Percentiles rank a stretch among this genome's conserved stretches.
Evolutionary conservation across 306 rosid genomes (phyloP).

Genomic region (Neltuma alba): DNA sequence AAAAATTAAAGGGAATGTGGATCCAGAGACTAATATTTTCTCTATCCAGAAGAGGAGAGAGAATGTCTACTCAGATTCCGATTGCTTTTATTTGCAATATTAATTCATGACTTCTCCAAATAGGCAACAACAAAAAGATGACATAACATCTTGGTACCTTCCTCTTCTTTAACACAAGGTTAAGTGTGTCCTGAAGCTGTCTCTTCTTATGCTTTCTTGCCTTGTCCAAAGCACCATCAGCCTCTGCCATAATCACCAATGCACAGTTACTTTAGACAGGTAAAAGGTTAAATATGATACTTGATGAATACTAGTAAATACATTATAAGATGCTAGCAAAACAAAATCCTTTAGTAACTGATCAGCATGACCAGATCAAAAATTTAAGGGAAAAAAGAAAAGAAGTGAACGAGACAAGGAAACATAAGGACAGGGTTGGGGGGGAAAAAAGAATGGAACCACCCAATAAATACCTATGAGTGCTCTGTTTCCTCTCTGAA

Average conservation of each 20-base stretch:
- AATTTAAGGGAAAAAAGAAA: not conserved
- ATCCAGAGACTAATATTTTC: not conserved
- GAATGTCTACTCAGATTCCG: slow-evolving; percentile 29
- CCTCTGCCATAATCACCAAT: slow-evolving; percentile 66
- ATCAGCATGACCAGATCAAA: not conserved
- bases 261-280: slow-evolving; percentile 28
- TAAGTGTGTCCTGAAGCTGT: slow-evolving; percentile 92
- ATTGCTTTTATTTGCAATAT: slow-evolving; percentile 3
- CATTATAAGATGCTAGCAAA: not conserved
- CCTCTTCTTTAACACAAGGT: slow-evolving; percentile 89
- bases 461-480: not conserved
- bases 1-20: slow-evolving; percentile 18
- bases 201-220: slow-evolving; percentile 99
- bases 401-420: not conserved
- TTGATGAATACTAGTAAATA: slow-evolving; percentile 18
- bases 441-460: slow-evolving; percentile 10
- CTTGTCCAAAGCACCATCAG: slow-evolving; percentile 98
- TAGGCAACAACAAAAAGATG: slow-evolving; percentile 19
- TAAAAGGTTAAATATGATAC: not conserved
- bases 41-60: not conserved
- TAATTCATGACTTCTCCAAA: slow-evolving; percentile 4
- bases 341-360: not conserved
- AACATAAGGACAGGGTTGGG: not conserved
- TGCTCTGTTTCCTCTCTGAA: too few species aligned
- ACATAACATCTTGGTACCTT: slow-evolving; percentile 55